A percentile compares a stretch with the other conserved stretches of the same genome.
phyloP scores from a whole-genome alignment of 192 early-diverging fungal species.

The Gigaspora rosea region DNA sequence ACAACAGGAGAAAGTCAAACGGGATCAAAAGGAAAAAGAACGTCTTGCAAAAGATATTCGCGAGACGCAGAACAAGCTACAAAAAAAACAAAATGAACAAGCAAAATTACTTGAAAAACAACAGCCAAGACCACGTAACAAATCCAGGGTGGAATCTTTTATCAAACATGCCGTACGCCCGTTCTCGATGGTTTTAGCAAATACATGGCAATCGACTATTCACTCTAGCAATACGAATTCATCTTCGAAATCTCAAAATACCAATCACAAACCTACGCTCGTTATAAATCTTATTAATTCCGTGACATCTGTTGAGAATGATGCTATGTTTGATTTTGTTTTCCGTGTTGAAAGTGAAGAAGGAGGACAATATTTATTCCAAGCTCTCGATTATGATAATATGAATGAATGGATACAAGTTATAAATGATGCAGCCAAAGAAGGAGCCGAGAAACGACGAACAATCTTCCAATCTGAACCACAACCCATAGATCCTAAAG shows the following conservation, averaged over 20 bases:
- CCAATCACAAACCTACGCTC: conserved; percentile 56
- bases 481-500: neutral
- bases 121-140: no score
- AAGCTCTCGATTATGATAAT: conserved; percentile 63
- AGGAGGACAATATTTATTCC: conserved; percentile 75
- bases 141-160: no score
- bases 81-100: conserved; percentile 52
- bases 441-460: conserved; percentile 68
- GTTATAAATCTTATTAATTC: conserved; percentile 82
- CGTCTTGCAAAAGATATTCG: conserved; percentile 65
- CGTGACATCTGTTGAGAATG: conserved; percentile 65
- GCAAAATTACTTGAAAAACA: conserved; percentile 37
- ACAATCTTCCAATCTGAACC: no score
- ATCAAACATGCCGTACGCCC: conserved; percentile 45
- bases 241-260: neutral
- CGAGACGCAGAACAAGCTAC: conserved; percentile 49
- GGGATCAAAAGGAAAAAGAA: conserved; percentile 69
- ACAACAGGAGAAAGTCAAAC: conserved; percentile 65
- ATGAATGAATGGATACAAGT: conserved; percentile 74
- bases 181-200: conserved; percentile 40
- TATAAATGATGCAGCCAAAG: conserved; percentile 68
- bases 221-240: conserved; percentile 23
- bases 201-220: conserved; percentile 44
- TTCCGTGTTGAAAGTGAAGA: conserved; percentile 80
- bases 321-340: conserved; percentile 70